Evolutionary conservation across 495 filamentous ascomycete species (phyloP).

Genomic region (Amniculicola lignicola): DNA sequence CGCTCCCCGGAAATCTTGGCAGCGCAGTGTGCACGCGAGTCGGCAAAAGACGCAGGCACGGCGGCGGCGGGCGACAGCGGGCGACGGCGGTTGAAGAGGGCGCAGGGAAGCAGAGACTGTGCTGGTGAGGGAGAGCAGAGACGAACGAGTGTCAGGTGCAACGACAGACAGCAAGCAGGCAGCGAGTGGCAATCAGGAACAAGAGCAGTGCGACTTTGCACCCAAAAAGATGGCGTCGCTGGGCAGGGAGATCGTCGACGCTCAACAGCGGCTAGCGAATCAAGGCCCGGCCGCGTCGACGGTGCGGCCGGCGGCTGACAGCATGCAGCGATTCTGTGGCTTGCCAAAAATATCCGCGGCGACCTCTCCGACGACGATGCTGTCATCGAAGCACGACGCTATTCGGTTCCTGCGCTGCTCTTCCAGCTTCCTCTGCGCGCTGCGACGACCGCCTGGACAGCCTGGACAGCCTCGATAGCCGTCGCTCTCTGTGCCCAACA

Average conservation of each 20-base stretch:
- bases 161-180: no score
- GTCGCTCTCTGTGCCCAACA: no score
- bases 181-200: conserved; percentile 7
- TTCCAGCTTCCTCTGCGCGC: no score
- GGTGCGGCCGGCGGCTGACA: not conserved
- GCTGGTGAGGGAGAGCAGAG: not conserved
- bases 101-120: not conserved
- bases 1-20: conserved; percentile 9
- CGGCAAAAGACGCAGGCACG: conserved; percentile 5
- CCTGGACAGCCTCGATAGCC: no score
- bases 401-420: no score
- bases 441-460: no score
- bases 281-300: not conserved
- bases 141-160: no score
- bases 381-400: no score
- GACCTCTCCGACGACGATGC: not conserved
- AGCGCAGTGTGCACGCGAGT: not conserved
- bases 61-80: not conserved
- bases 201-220: no score
- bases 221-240: no score
- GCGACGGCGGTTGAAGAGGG: not conserved
- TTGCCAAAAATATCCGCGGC: conserved; percentile 22
- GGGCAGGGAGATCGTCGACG: conserved; percentile 16
- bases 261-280: conserved; percentile 13
- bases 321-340: conserved; percentile 18